Evolutionary conservation across 805 yeast genomes (phyloP), one percentile per base, ranked within the genome.

Genomic region (Candida easanensis): DNA sequence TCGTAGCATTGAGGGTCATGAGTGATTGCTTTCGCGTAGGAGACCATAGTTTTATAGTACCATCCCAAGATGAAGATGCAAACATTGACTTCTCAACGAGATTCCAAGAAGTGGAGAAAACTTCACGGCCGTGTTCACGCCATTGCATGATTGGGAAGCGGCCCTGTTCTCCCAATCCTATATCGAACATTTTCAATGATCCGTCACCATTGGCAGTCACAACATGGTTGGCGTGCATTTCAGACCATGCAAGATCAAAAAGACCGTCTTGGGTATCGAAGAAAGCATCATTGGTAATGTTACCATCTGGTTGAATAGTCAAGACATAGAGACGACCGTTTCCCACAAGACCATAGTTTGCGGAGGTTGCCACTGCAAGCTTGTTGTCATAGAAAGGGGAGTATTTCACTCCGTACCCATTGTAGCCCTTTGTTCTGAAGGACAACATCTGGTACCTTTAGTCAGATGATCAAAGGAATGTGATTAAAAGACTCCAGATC

Each of bases 181-280:
- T 71, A 64, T 91, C 99, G 58, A 89, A 91, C 40, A 91, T 63
- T 50, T 89, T 84, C 27, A 91, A 68, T 0, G 88, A 70, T 0
- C 98, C 98, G 64, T 91, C 99, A 2, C 99, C 99, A 48, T 85
- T 80, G 16, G 95, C 91, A 0, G 79, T 80, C 4, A 79, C 74
- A 1, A 86, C 74, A 54, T 90, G 98, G 63, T 88, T 89, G 48
- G 89, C 97, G 62, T 91, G 91, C 5, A 72, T 41, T 61, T 91
- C 99, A 44, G 90, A 84, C 98, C 98, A 91, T 0, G 91, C 78
- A 1, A 85, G 66, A 56, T 87, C 95, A 56, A 87, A 89, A 15
- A 90, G 68, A 5, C 97, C 96, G 65, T 91, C 99, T 63, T 91
- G 97, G 0, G 98, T 91, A 48, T 88, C 88, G 68, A 87, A 91